Conservation (phyloP, 805 yeast species). For the Schizosaccharomyces octosporus region DNA sequence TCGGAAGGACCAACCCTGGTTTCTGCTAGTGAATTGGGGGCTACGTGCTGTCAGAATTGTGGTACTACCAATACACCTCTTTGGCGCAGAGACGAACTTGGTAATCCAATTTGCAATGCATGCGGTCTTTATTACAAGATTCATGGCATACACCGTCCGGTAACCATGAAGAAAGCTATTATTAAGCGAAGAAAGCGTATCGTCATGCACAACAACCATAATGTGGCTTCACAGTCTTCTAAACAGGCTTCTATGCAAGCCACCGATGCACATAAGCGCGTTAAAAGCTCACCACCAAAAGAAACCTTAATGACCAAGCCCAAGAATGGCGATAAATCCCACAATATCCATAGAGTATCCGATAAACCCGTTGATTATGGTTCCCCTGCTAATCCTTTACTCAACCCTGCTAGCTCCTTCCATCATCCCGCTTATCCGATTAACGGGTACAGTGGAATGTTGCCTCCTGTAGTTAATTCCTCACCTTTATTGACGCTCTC, state of each 20-base stretch:
- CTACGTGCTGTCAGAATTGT: constrained; percentile 43
- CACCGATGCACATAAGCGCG: background rate
- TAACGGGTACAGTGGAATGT: background rate
- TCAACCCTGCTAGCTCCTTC: no score
- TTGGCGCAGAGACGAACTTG: constrained; percentile 64
- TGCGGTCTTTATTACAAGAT: constrained; percentile 58
- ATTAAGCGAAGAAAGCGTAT: constrained; percentile 50
- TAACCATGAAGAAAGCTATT: constrained; percentile 42
- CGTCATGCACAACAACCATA: constrained; percentile 1
- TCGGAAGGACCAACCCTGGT: background rate
- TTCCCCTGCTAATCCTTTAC: no score
- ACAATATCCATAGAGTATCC: background rate
- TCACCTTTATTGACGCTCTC: background rate
- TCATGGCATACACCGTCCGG: constrained; percentile 58
- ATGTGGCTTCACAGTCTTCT: background rate
- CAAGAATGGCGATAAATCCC: background rate
- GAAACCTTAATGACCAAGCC: background rate
- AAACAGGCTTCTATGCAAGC: background rate
- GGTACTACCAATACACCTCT: constrained; percentile 66
- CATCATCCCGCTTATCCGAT: no score
- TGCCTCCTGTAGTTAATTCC: background rate
- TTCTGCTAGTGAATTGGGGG: constrained; percentile 11
- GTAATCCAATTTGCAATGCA: constrained; percentile 70
- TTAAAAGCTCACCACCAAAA: no score
- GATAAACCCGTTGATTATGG: background rate